phyloP scores from a whole-genome alignment of 176 grass and related monocot genomes.

The Tillandsia leiboldiana region DNA sequence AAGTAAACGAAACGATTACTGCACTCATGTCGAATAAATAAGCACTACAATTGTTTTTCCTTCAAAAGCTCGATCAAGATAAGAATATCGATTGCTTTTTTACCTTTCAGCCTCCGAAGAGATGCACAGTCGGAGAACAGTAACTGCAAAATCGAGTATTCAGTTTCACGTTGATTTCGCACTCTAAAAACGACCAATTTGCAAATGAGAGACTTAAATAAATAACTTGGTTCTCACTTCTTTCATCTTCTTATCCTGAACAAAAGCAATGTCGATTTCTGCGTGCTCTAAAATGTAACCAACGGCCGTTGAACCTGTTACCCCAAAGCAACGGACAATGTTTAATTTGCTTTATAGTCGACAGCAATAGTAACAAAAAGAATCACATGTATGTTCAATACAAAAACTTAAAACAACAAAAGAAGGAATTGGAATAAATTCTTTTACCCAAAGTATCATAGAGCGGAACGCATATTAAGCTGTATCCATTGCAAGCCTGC shows the following conservation, averaged over 20 bases:
- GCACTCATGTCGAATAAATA: conserved; percentile 17
- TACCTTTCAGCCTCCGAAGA: conserved; percentile 57
- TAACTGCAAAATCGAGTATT: conserved; percentile 32
- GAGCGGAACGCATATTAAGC: conserved; percentile 69
- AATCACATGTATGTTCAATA: background rate
- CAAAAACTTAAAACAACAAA: background rate
- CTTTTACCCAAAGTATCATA: conserved; percentile 81
- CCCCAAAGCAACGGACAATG: conserved; percentile 1
- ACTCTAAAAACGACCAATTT: background rate
- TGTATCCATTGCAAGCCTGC: conserved; percentile 95
- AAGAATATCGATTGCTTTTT: background rate
- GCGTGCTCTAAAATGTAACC: conserved; percentile 92
- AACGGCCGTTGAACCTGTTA: conserved; percentile 63
- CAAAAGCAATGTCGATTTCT: conserved; percentile 70
- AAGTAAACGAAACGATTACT: conserved; percentile 74
- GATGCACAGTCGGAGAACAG: conserved; percentile 44
- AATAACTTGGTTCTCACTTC: conserved; percentile 25
- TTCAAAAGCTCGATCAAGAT: conserved; percentile 6
- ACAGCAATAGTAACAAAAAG: background rate
- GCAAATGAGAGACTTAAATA: background rate
- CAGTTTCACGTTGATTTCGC: background rate
- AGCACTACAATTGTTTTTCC: background rate
- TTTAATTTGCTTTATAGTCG: background rate
- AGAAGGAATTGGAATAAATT: background rate
- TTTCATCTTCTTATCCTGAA: conserved; percentile 97